These are phyloP conservation scores for Paxillus rubicundulus DNA, from an alignment of 768 basidiomycete species.

Conservation along the genomic window DNA sequence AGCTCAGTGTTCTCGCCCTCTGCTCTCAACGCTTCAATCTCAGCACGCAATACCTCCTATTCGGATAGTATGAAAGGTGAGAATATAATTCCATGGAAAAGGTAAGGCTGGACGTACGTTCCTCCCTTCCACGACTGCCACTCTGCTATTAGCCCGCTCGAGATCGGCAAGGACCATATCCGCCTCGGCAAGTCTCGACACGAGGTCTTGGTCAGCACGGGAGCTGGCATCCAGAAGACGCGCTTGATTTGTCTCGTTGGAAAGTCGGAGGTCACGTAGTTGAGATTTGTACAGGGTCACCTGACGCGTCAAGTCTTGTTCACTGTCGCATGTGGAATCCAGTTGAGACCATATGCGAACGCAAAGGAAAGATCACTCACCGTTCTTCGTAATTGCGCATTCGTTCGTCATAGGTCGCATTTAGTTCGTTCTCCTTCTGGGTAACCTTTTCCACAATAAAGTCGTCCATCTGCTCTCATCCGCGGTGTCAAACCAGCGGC, in stretches of 20 bases:
- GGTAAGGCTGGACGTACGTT: conserved; percentile 55
- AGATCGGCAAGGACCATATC: conserved; percentile 95
- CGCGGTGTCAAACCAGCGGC: background rate
- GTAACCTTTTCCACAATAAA: conserved; percentile 84
- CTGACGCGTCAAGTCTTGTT: conserved; percentile 92
- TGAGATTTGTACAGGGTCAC: conserved; percentile 85
- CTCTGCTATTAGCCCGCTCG: conserved; percentile 91
- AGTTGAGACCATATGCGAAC: background rate
- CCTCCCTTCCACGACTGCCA: conserved; percentile 87
- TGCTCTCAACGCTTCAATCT: conserved; percentile 86
- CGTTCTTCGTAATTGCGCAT: conserved; percentile 95
- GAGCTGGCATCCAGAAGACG: conserved; percentile 89
- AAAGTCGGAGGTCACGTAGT: conserved; percentile 83
- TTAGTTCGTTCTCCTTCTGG: conserved; percentile 94
- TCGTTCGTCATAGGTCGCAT: conserved; percentile 95
- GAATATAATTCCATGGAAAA: background rate
- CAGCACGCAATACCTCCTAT: conserved; percentile 91
- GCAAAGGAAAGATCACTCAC: conserved; percentile 40
- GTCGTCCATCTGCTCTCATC: conserved; percentile 81
- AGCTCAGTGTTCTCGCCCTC: conserved; percentile 69
- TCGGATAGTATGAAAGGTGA: background rate
- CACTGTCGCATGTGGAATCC: conserved; percentile 45
- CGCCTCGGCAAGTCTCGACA: conserved; percentile 86
- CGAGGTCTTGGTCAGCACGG: conserved; percentile 91
- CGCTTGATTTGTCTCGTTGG: conserved; percentile 91